Base-by-base conservation (phyloP, 495 filamentous ascomycete species). In the Corynascus novoguineensis region DNA sequence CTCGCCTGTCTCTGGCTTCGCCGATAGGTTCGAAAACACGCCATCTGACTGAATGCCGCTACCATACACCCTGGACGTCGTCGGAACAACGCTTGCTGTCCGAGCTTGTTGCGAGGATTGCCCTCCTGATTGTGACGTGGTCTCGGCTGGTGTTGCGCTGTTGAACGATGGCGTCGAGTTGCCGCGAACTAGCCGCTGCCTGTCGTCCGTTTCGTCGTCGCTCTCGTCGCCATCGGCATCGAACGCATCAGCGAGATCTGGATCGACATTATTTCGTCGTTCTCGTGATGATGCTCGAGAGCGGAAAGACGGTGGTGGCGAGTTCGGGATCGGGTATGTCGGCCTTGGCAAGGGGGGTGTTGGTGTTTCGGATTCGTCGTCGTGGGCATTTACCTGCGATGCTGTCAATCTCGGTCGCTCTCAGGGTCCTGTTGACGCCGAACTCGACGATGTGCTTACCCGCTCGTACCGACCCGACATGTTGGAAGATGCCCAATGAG, bases 11-110 rank as follows among this genome's bases (percentile, higher is more conserved):
- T 93, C 87, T 3, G 95, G 93, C 70, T 96, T 95, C 12, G 93
- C 93, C 60, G 80, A 88, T 60, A 98, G 72, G 68, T 98, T 98
- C 59, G 92, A 91, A 72, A 95, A 98, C 31, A 98, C 93, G 54
- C 93, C 93, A 78, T 98, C 95, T 52, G 91, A 73, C 50, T 76
- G 92, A 31, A 80, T 80, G 22, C 85, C 82, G 21, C 81, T 77
- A 29, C 87, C 87, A 62, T 87, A 81, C 10, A 86, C 75, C 50
- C 69, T 56, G 32, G 61, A 49, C 29, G 71, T 61, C 24, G 55
- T 58, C 9, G 53, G 59, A 12, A 47, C 59, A 7, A 37, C 31
- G 5, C 47, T 53, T 10, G 32, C 42, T 10, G 31, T 57, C 17
- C 37, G 50, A 22, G 15, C 54, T n/a, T n/a, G 53, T 28, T 60